Conservation (phyloP, 1,284 basidiomycete genomes). For the Ustilago lituana region DNA sequence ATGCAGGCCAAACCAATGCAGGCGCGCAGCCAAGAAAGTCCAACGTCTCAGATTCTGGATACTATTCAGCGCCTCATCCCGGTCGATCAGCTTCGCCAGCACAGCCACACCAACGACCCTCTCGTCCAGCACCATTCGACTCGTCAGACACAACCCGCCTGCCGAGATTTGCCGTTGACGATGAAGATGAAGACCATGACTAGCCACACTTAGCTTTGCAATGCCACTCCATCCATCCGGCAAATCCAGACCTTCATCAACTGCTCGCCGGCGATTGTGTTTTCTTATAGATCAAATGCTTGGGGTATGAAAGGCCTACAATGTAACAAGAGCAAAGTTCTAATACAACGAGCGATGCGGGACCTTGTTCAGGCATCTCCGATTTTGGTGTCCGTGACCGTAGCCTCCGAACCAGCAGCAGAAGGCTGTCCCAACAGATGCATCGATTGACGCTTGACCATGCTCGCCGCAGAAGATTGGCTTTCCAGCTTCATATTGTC, state of each 20-base stretch:
- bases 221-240: neutral
- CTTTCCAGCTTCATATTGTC: conserved; percentile 50
- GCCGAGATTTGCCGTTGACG: conserved; percentile 36
- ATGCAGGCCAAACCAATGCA: neutral
- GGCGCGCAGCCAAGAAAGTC: conserved; percentile 16
- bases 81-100: conserved; percentile 3
- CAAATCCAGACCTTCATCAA: no score
- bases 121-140: conserved; percentile 1
- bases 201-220: neutral
- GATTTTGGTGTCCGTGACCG: neutral
- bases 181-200: conserved; percentile 16
- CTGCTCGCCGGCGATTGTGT: no score
- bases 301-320: conserved; percentile 16
- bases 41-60: conserved; percentile 38
- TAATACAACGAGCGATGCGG: no score
- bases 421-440: conserved; percentile 11
- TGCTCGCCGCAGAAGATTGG: conserved; percentile 45
- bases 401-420: neutral
- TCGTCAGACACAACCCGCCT: conserved; percentile 20
- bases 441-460: conserved; percentile 46
- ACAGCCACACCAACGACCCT: neutral
- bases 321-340: neutral
- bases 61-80: conserved; percentile 14
- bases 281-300: no score
- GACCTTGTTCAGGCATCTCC: conserved; percentile 1